Evolutionary conservation across 441 rosid genomes (phyloP).

Genomic region (Populus hybrid): DNA sequence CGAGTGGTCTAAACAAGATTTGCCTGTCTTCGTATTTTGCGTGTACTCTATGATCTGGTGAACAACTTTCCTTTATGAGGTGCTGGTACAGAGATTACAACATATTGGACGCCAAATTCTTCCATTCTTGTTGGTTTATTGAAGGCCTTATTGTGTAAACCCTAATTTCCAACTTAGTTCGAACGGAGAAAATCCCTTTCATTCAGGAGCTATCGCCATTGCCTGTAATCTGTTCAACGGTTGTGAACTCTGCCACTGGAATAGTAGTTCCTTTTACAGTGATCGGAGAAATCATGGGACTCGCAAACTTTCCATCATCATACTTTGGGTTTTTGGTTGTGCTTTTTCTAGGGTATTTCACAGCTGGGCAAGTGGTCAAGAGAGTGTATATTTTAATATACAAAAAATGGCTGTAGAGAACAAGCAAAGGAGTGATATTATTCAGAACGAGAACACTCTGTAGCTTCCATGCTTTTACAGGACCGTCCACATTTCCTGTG

Average conservation of each 20-base stretch:
- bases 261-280: constrained; percentile 45
- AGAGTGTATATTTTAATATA: constrained; percentile 52
- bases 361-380: constrained; percentile 61
- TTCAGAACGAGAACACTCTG: constrained; percentile 14
- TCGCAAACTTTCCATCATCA: constrained; percentile 42
- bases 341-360: constrained; percentile 58
- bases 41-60: constrained; percentile 50
- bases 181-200: constrained; percentile 67
- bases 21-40: constrained; percentile 57
- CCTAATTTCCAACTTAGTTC: constrained; percentile 57
- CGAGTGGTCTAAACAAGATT: constrained; percentile 35
- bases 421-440: constrained; percentile 13
- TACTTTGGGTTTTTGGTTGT: constrained; percentile 52
- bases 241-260: constrained; percentile 51
- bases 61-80: constrained; percentile 39
- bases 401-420: constrained; percentile 49
- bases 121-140: constrained; percentile 57
- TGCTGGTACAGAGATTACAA: constrained; percentile 28
- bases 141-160: constrained; percentile 77
- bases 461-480: constrained; percentile 17
- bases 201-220: constrained; percentile 60
- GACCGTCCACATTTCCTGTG: constrained; percentile 4
- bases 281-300: constrained; percentile 42
- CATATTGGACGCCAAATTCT: constrained; percentile 3
- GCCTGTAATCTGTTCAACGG: constrained; percentile 56